Evolutionary conservation across 2,329 filamentous ascomycete species (phyloP).

Genomic region (Colletotrichum lupini): DNA sequence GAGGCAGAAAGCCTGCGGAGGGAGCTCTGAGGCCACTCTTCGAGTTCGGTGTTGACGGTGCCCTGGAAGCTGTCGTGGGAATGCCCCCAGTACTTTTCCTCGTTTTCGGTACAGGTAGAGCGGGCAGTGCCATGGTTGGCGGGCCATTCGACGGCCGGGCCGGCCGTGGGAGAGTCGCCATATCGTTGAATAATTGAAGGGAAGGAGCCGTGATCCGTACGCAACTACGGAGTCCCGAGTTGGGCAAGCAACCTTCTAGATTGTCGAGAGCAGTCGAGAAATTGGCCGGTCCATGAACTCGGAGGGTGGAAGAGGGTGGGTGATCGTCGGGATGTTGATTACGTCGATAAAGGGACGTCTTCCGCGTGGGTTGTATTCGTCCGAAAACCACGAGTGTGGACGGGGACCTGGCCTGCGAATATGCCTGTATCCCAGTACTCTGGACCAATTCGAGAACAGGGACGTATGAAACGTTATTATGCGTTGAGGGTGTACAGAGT

Average conservation of each 20-base stretch:
- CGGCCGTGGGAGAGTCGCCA: conserved; percentile 73
- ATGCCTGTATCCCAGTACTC: conserved; percentile 23
- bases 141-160: conserved; percentile 77
- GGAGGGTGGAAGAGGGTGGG: conserved; percentile 3
- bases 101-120: conserved; percentile 78
- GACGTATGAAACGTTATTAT: conserved; percentile 43
- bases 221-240: conserved; percentile 8
- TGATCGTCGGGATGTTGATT: conserved; percentile 25
- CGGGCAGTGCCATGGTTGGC: conserved; percentile 77
- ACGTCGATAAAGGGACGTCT: conserved; percentile 19
- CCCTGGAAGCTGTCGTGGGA: conserved; percentile 55
- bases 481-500: conserved; percentile 35
- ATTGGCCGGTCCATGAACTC: conserved; percentile 45
- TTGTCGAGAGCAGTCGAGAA: conserved; percentile 30
- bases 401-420: conserved; percentile 3
- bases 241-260: conserved; percentile 25
- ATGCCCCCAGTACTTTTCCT: conserved; percentile 71
- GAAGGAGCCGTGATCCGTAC: conserved; percentile 6
- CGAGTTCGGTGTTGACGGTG: conserved; percentile 60
- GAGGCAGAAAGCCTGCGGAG: conserved; percentile 65
- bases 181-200: conserved; percentile 45
- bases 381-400: conserved; percentile 25
- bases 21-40: conserved; percentile 70
- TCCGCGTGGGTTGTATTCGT: conserved; percentile 27
- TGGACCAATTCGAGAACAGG: conserved; percentile 28